Evolutionary conservation across 768 basidiomycete genomes (phyloP).

Genomic region (Trametes cingulata): DNA sequence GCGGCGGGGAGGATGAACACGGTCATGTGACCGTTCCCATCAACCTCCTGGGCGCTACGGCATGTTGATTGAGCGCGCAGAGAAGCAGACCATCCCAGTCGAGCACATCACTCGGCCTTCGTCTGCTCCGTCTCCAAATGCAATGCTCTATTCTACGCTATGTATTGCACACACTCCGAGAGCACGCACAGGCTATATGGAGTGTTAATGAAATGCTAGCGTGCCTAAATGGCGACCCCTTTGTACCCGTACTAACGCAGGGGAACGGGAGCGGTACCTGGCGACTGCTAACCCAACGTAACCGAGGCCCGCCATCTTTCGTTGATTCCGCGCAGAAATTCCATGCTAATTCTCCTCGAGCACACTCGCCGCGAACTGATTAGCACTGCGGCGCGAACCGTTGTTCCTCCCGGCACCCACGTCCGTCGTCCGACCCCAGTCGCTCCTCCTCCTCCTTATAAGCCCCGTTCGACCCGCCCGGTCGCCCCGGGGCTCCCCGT

Average conservation of each 20-base stretch:
- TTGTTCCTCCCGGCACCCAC: neutral
- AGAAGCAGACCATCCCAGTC: no score
- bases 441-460: neutral
- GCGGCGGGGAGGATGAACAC: neutral
- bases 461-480: neutral
- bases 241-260: neutral
- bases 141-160: no score
- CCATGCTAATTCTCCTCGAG: neutral
- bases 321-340: neutral
- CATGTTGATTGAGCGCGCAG: neutral
- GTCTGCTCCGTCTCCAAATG: neutral
- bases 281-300: neutral
- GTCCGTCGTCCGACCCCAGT: no score
- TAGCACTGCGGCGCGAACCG: neutral
- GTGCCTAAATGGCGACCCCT: neutral
- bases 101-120: no score
- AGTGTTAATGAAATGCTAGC: neutral
- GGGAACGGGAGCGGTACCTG: neutral
- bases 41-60: neutral
- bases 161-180: no score
- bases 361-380: neutral
- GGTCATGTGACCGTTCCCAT: constrained; percentile 7
- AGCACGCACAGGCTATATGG: no score
- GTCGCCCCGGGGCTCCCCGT: neutral
- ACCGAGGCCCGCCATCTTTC: neutral